Conservation (phyloP, 768 basidiomycete species). For the Phaeolepiota aurea region DNA sequence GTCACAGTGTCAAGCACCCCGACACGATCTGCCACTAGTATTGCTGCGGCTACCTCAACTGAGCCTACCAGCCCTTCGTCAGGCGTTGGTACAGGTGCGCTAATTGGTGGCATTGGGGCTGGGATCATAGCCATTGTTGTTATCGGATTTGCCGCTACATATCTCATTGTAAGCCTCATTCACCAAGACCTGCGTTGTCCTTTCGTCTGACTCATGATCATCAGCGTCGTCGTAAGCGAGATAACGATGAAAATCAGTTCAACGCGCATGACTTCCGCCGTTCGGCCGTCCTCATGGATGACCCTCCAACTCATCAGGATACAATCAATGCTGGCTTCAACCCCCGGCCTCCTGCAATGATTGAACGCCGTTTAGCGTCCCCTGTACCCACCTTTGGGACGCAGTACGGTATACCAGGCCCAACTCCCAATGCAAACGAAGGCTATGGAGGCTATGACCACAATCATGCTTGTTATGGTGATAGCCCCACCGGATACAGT, state of each 20-base stretch:
- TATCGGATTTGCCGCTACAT: slow-evolving; percentile 32
- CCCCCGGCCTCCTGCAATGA: slow-evolving; percentile 59
- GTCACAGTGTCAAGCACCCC: slow-evolving; percentile 4
- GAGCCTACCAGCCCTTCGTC: slow-evolving; percentile 5
- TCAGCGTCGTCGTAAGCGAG: slow-evolving; percentile 35
- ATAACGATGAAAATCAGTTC: slow-evolving; percentile 35
- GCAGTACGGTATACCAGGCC: slow-evolving; percentile 20
- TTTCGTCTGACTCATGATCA: slow-evolving; percentile 3
- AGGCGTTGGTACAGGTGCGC: slow-evolving; percentile 13
- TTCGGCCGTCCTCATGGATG: slow-evolving; percentile 52
- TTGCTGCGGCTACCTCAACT: slow-evolving; percentile 1
- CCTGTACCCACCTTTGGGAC: slow-evolving; percentile 24
- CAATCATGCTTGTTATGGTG: slow-evolving; percentile 4
- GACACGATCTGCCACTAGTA: not conserved
- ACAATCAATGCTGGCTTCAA: slow-evolving; percentile 33
- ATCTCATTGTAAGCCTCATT: slow-evolving; percentile 32
- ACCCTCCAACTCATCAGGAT: slow-evolving; percentile 36
- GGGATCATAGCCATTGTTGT: slow-evolving; percentile 33
- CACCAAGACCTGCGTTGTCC: not conserved
- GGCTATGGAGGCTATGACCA: slow-evolving; percentile 11
- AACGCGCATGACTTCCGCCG: slow-evolving; percentile 52
- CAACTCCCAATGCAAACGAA: slow-evolving; percentile 6
- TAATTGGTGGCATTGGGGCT: slow-evolving; percentile 34
- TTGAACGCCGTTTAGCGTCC: slow-evolving; percentile 36
- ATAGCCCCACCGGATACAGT: not conserved